These are phyloP conservation scores for Pseudozyma tsukubaensis DNA, from an alignment of 1,284 basidiomycete genomes.

Conservation along the genomic window DNA sequence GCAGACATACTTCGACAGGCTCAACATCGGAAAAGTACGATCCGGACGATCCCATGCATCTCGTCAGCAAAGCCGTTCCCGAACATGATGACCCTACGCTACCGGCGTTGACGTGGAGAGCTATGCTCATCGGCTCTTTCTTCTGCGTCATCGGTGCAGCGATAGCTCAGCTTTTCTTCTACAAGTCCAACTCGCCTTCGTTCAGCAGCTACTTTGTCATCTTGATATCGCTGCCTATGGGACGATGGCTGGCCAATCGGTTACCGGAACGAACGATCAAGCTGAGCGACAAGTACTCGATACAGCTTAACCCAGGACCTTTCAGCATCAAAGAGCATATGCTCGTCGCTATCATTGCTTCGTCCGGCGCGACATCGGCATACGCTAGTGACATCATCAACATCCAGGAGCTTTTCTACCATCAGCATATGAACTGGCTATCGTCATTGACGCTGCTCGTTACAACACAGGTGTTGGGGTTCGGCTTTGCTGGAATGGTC, in stretches of 20 bases:
- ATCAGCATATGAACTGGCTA: constrained; percentile 63
- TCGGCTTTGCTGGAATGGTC: constrained; percentile 67
- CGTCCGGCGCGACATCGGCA: constrained; percentile 69
- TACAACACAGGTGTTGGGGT: constrained; percentile 67
- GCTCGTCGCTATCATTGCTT: constrained; percentile 70
- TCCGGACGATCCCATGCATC: constrained; percentile 56
- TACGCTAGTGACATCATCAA: constrained; percentile 69
- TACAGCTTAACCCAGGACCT: constrained; percentile 71
- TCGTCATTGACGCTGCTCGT: constrained; percentile 63
- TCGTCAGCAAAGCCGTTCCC: constrained; percentile 70
- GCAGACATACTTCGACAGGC: constrained; percentile 33
- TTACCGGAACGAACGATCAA: constrained; percentile 65
- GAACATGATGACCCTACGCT: constrained; percentile 72
- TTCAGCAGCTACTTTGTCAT: constrained; percentile 74
- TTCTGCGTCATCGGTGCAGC: constrained; percentile 73
- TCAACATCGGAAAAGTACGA: constrained; percentile 50
- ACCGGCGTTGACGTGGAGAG: constrained; percentile 72
- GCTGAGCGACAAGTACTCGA: constrained; percentile 44
- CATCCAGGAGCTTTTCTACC: constrained; percentile 67
- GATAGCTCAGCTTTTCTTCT: constrained; percentile 64
- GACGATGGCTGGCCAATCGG: constrained; percentile 68
- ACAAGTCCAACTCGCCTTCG: constrained; percentile 69
- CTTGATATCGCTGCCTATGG: constrained; percentile 71
- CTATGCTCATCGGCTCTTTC: constrained; percentile 71
- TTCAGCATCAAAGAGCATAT: constrained; percentile 71